Base-by-base conservation (phyloP, 345 rosid genomes). In the Populus simonii region DNA sequence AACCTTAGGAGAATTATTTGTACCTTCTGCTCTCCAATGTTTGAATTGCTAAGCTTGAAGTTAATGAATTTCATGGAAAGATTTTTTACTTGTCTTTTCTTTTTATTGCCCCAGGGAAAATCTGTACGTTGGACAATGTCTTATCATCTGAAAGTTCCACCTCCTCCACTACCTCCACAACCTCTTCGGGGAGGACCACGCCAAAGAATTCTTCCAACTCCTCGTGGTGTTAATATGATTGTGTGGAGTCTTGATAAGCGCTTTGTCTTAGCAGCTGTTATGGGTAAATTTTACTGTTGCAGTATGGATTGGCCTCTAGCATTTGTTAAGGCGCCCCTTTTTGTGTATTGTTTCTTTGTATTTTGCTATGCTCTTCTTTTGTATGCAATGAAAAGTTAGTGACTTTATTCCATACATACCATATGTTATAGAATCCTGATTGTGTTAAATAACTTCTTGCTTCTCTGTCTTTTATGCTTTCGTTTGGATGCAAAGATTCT, bases 191-290 rank as follows among this genome's bases (percentile, higher is more conserved):
- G 98, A 67, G 99, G 99, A 47, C 99, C 99, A 29, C 97, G 99
- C 53, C 99, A 96, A 81, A 88, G 99, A 84, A 88, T 92, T 77
- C 91, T 94, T 78, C 99, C 99, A 70, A 96, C 97, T 77, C 99
- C 97, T 47, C 99, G 98, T 45, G 99, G 99, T 82, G 99, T 96
- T 72, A 96, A 92, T 85, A 96, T 94, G 99, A 90, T 94, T 74
- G 83, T 89, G 61, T 96, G 99, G 99, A 96, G 99, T 87, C 90
- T 96, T 78, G 99, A 96, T 84, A 96, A 96, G 82, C 96, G 99
- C 75, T 96, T 96, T 81, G 99, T 96, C 75, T 98, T 96, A 82
- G 99, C 99, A 57, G 99, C 99, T 80, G 92, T 92, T 59, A 96
- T 96, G 98, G 99, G 99, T 96, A 92, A 72, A 51, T 23, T 62